Evolutionary conservation across 345 rosid genomes (phyloP), one percentile per base, ranked within the genome.

Genomic region (Eucalyptus tenuipes): DNA sequence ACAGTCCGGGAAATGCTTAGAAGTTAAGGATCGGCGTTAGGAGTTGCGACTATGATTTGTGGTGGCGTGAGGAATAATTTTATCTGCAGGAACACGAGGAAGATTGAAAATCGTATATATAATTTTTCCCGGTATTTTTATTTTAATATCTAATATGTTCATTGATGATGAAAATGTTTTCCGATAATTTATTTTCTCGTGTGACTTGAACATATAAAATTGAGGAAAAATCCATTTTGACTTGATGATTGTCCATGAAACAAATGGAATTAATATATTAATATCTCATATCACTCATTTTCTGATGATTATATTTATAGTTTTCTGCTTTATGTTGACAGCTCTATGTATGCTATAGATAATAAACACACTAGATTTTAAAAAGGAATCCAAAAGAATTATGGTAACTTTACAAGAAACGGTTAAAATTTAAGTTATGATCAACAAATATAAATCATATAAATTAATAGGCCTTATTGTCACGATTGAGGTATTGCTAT

Each of bases 381-480:
- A 52, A n/a, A 52, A 52, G 57, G 57, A 52, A 52, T 10, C 57
- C 1, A 20, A 20, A 52, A 7, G 25, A 52, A 52, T 52, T 52
- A n/a, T n/a, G 10, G 57, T 52, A 1, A 52, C 57, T 18, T 52
- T 52, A 20, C 24, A 3, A 52, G 57, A 52, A 20, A 20, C 10
- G 57, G 25, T 18, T 52, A 52, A 52, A 64, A n/a, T 64, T n/a
- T 64, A n/a, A 64, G 18, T 64, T n/a, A 29, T 1, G 8, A 64
- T 64, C 4, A 7, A 3, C 37, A n/a, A 64, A 3, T n/a, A 64
- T 16, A 27, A n/a, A n/a, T 64, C 75, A 7, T 14, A 14, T 64
- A 1, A 64, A 64, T 6, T 4, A 2, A n/a, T 4, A 29, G 10
- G 17, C 4, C 37, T 64, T 8, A 6, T 3, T 2, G 3, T 64